Percentiles rank a stretch among this genome's conserved stretches.
These are phyloP conservation scores for Brassica balearica DNA, from an alignment of 441 rosid species.

Conservation along the genomic window DNA sequence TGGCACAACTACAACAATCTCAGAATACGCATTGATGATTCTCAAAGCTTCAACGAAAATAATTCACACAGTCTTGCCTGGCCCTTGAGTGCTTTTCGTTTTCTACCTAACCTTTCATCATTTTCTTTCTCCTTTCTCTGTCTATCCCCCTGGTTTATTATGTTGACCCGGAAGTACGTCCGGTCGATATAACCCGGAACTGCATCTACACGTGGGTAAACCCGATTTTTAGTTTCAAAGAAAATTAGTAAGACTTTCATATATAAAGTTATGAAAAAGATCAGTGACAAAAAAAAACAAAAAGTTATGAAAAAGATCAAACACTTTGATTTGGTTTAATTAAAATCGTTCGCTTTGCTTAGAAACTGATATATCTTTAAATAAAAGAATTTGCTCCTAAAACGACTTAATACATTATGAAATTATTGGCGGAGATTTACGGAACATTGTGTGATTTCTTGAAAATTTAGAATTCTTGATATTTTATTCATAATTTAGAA, in stretches of 20 bases:
- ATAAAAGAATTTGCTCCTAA: not conserved
- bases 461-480: not conserved
- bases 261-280: too few species aligned
- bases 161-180: constrained; percentile 7
- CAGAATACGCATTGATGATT: not conserved
- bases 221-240: not conserved
- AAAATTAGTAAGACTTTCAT: not conserved
- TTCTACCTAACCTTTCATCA: constrained; percentile 13
- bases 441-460: not conserved
- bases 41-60: not conserved
- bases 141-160: too few species aligned
- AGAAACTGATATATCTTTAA: not conserved
- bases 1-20: constrained; percentile 10
- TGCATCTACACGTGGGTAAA: constrained; percentile 7
- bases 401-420: not conserved
- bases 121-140: constrained; percentile 5
- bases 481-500: not conserved
- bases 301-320: not conserved
- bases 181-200: constrained; percentile 19
- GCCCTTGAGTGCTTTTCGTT: constrained; percentile 31
- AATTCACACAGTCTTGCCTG: constrained; percentile 20
- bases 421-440: not conserved
- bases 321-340: not conserved
- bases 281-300: too few species aligned
- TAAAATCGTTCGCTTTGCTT: not conserved